These are phyloP conservation scores for Asterochloris sp. DNA, from an alignment of 139 green algal genomes.

Conservation along the genomic window DNA sequence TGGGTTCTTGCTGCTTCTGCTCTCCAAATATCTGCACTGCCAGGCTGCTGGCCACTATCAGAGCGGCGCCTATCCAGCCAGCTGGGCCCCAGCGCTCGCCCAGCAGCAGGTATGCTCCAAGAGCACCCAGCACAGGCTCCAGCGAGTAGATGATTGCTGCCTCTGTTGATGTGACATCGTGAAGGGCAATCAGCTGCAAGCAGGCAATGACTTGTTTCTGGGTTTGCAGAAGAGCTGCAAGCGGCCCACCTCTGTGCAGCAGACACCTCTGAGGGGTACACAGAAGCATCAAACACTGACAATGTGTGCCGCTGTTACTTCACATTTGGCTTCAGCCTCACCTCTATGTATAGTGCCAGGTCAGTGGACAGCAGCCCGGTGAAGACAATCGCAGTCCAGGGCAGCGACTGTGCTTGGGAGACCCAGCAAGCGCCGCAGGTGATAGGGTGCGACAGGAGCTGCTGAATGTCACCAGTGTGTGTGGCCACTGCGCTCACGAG, in stretches of 20 bases:
- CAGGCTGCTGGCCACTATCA: conserved; percentile 59
- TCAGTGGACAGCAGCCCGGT: conserved; percentile 66
- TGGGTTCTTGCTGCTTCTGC: background rate
- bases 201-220: conserved; percentile 15
- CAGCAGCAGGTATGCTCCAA: conserved; percentile 50
- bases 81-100: conserved; percentile 60
- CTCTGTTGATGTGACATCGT: conserved; percentile 55
- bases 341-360: conserved; percentile 62
- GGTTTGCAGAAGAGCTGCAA: too few relatives aligned
- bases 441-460: background rate
- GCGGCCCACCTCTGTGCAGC: too few relatives aligned
- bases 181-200: conserved; percentile 66
- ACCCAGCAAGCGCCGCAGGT: background rate
- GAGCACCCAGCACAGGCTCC: conserved; percentile 61
- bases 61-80: conserved; percentile 52
- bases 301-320: too few relatives aligned
- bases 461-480: conserved; percentile 14
- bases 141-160: conserved; percentile 68
- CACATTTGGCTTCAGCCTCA: conserved; percentile 1
- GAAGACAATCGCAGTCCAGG: conserved; percentile 46
- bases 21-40: conserved; percentile 41
- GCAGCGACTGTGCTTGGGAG: conserved; percentile 6
- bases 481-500: conserved; percentile 10
- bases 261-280: too few relatives aligned
- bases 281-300: too few relatives aligned